Conservation (phyloP, 768 basidiomycete genomes). For the Rhodotorula kratochvilovae region DNA sequence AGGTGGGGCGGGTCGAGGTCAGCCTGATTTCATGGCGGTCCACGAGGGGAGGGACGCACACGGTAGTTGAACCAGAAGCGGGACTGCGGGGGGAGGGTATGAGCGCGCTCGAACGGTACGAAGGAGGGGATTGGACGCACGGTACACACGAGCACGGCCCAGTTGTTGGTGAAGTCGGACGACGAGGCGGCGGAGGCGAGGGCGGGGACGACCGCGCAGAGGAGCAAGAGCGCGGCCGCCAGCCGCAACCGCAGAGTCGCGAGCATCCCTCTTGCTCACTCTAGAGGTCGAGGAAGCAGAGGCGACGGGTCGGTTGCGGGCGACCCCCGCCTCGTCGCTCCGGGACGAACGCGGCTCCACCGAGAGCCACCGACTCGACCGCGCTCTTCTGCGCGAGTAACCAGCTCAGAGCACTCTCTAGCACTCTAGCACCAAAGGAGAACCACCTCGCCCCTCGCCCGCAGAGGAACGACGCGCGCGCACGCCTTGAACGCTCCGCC, state of each 20-base stretch:
- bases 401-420: no score
- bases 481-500: no score
- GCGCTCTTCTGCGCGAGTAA: no score
- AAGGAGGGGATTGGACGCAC: slow-evolving; percentile 52
- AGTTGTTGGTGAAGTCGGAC: slow-evolving; percentile 70
- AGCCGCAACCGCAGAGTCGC: not conserved
- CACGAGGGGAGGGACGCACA: slow-evolving; percentile 52
- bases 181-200: not conserved
- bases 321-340: no score
- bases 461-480: no score
- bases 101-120: no score
- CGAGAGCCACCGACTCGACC: no score
- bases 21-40: not conserved
- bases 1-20: not conserved
- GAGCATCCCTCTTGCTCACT: not conserved
- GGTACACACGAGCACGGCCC: slow-evolving; percentile 93
- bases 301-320: no score
- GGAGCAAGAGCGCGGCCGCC: not conserved
- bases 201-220: not conserved
- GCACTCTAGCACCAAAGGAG: no score
- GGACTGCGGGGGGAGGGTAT: slow-evolving; percentile 1
- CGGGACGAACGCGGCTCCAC: no score
- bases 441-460: no score
- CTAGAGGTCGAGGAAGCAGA: no score
- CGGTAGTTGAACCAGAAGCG: slow-evolving; percentile 89